phyloP scores from a whole-genome alignment of 805 yeast genomes.

The Myxozyma monticola region DNA sequence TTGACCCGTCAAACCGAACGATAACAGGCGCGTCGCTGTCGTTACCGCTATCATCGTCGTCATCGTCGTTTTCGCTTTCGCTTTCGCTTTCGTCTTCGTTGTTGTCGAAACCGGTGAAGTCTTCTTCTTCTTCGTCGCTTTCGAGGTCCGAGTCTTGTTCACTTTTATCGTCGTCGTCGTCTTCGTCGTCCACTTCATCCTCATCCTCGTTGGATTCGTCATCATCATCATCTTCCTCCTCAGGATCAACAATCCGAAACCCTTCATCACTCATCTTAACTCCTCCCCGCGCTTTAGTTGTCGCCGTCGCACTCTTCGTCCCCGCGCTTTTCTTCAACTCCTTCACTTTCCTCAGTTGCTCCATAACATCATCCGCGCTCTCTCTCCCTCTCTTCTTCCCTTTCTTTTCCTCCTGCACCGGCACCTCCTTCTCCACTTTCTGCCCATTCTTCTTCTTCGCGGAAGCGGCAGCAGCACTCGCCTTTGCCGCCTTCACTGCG shows the following conservation, averaged over 20 bases:
- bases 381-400: not conserved
- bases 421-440: not conserved
- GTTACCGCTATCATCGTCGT: constrained; percentile 29
- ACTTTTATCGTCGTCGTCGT: constrained; percentile 4
- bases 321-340: constrained; percentile 1
- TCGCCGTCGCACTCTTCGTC: too few relatives aligned
- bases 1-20: constrained; percentile 39
- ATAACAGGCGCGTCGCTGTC: constrained; percentile 36
- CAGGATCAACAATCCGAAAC: constrained; percentile 8
- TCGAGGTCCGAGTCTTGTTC: constrained; percentile 9
- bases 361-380: constrained; percentile 21
- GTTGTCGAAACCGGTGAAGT: constrained; percentile 31
- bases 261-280: constrained; percentile 1
- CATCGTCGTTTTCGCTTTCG: not conserved
- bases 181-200: constrained; percentile 5
- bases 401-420: not conserved
- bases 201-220: constrained; percentile 1
- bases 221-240: constrained; percentile 21
- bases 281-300: not conserved
- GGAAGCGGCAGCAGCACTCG: not conserved
- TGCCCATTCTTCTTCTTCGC: too few relatives aligned
- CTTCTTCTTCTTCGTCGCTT: constrained; percentile 1
- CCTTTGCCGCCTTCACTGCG: constrained; percentile 14
- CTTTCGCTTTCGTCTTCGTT: constrained; percentile 17
- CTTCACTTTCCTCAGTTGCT: constrained; percentile 15